Evolutionary conservation across 345 rosid species (phyloP), one percentile per base, ranked within the genome.

Genomic region (Rhodomyrtus tomentosa): DNA sequence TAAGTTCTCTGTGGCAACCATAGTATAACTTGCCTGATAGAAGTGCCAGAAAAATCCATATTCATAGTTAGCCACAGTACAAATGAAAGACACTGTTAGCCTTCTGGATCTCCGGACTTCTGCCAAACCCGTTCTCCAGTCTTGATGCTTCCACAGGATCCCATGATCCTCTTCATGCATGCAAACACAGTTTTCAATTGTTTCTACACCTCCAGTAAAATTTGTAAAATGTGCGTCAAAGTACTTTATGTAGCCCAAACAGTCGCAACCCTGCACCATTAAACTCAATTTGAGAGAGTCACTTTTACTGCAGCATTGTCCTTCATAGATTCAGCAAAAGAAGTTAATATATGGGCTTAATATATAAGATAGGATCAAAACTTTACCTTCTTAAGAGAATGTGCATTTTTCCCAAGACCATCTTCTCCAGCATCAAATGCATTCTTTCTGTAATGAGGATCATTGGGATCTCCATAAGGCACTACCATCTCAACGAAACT

Each of bases 381-480:
- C 54, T 87, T 24, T 25, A 93, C 97, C 95, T 90, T 93, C 88
- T 92, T 92, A 73, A 94, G 94, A 53, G 97, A 93, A 86, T 94
- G 97, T 58, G 97, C 93, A 89, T 92, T 94, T 91, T 94, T 94
- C 7, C 95, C 97, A 79, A 93, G 92, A 49, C 97, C 97, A 87
- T 94, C 97, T 90, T 94, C 95, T 86, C 95, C 97, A 8, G 97
- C 95, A 90, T 94, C 97, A 83, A 94, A 94, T 15, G 97, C 94
- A 88, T 94, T 94, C 86, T 94, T 94, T 83, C 95, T 84, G 80
- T 91, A 94, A 89, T 94, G 97, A 20, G 97, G 97, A 55, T 93
- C 95, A 86, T 94, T 92, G 55, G 95, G 97, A 89, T 94, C 97
- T 84, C 97, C 97, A 84, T 94, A 92, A 55, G 97, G 97, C 56